phyloP scores from a whole-genome alignment of 768 basidiomycete genomes.

The Mrakia gelida region DNA sequence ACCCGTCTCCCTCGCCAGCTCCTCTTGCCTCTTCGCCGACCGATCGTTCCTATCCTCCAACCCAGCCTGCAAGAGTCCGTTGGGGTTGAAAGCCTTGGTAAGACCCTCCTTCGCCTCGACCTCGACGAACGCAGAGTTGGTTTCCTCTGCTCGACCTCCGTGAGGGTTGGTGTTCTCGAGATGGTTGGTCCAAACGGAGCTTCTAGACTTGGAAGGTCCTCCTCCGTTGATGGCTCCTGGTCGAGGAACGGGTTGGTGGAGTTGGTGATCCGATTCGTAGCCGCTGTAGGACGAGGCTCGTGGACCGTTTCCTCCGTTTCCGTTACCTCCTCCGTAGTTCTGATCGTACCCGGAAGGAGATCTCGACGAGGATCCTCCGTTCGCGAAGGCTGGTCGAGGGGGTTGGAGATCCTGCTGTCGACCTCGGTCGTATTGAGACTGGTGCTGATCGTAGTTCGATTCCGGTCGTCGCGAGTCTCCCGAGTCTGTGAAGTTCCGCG shows the following conservation, averaged over 20 bases:
- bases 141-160: slow-evolving; percentile 48
- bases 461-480: background rate
- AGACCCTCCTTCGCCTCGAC: slow-evolving; percentile 69
- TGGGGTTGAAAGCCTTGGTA: slow-evolving; percentile 91
- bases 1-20: slow-evolving; percentile 84
- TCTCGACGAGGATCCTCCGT: background rate
- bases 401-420: slow-evolving; percentile 12
- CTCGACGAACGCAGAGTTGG: slow-evolving; percentile 62
- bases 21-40: slow-evolving; percentile 91
- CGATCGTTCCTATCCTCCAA: slow-evolving; percentile 93
- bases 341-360: background rate
- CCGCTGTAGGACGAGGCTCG: slow-evolving; percentile 12
- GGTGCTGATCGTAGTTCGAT: background rate
- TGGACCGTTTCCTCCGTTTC: background rate
- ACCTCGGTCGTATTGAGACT: background rate
- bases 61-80: slow-evolving; percentile 89
- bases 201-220: slow-evolving; percentile 46
- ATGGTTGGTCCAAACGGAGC: slow-evolving; percentile 82
- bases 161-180: slow-evolving; percentile 60
- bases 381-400: slow-evolving; percentile 14
- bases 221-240: slow-evolving; percentile 2
- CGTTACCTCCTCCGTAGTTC: background rate
- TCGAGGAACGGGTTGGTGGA: slow-evolving; percentile 22
- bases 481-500: background rate
- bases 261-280: background rate